phyloP scores from a whole-genome alignment of 1,139 yeast species.

The Hyphopichia khmerensis region DNA sequence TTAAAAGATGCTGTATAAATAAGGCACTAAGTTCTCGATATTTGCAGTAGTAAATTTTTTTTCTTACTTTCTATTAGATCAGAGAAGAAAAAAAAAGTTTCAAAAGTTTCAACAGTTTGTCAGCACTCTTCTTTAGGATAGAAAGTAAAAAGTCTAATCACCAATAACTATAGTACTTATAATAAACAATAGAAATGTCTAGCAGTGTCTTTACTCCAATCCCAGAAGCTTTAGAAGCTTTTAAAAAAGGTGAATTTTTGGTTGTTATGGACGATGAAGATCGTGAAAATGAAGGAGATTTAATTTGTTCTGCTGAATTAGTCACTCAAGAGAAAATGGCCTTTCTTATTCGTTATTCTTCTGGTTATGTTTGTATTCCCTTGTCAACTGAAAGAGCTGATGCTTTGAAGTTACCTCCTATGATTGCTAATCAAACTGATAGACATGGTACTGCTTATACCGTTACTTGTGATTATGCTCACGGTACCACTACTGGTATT shows the following conservation, averaged over 20 bases:
- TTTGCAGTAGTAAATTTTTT: too few species aligned
- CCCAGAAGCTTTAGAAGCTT: conserved; percentile 76
- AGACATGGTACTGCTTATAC: conserved; percentile 98
- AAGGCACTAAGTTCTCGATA: too few species aligned
- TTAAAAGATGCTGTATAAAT: too few species aligned
- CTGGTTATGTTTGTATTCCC: conserved; percentile 95
- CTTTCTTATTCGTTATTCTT: conserved; percentile 81
- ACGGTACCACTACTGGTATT: conserved; percentile 96
- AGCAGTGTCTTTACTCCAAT: conserved; percentile 48
- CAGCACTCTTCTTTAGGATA: too few species aligned
- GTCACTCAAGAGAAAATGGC: conserved; percentile 90
- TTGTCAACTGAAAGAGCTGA: conserved; percentile 78
- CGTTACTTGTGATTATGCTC: conserved; percentile 78
- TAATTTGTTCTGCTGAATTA: conserved; percentile 85
- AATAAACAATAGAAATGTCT: background rate
- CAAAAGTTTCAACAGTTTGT: too few species aligned
- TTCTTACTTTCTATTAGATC: too few species aligned
- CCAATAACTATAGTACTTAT: too few species aligned
- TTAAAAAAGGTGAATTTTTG: conserved; percentile 82
- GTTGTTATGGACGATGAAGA: conserved; percentile 95
- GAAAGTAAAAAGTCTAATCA: too few species aligned
- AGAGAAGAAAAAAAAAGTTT: too few species aligned
- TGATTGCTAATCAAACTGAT: conserved; percentile 67
- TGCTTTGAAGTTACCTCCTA: conserved; percentile 71
- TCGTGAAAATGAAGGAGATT: conserved; percentile 97